Evolutionary conservation across 441 rosid genomes (phyloP).

Genomic region (Populus hybrid): DNA sequence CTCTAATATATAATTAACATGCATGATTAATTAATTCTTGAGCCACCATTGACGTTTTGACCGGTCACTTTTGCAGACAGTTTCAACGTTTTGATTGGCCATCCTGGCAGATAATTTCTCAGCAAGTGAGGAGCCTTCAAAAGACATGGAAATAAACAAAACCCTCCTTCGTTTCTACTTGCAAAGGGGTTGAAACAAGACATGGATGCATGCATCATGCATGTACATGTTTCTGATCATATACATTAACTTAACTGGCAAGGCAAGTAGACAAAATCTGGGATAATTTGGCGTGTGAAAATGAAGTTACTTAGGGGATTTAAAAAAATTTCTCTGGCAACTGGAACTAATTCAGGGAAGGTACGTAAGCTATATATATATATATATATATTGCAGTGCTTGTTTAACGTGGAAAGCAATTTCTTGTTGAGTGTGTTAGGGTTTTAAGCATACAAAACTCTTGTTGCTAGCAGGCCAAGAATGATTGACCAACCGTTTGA

Average conservation of each 20-base stretch:
- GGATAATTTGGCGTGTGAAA: neutral
- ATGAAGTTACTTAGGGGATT: too few relatives aligned
- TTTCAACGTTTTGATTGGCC: neutral
- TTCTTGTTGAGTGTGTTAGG: too few relatives aligned
- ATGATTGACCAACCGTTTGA: neutral
- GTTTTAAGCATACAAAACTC: neutral
- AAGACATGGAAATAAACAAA: neutral
- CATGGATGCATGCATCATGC: neutral
- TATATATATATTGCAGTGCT: too few relatives aligned
- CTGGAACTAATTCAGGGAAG: too few relatives aligned
- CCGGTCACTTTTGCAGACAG: neutral
- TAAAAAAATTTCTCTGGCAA: too few relatives aligned
- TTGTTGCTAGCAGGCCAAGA: slow-evolving; percentile 13
- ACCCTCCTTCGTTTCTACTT: neutral
- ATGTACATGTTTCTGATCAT: neutral
- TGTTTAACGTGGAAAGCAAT: too few relatives aligned
- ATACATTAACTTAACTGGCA: neutral
- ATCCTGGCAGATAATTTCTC: neutral
- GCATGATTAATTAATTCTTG: neutral
- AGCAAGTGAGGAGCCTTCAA: neutral
- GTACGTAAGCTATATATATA: too few relatives aligned
- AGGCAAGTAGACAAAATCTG: neutral
- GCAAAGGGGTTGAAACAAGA: neutral
- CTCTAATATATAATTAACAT: too few relatives aligned
- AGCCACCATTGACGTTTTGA: slow-evolving; percentile 1